Evolutionary conservation across 73 alveolate genomes (phyloP).

Genomic region (Paramecium caudatum): DNA sequence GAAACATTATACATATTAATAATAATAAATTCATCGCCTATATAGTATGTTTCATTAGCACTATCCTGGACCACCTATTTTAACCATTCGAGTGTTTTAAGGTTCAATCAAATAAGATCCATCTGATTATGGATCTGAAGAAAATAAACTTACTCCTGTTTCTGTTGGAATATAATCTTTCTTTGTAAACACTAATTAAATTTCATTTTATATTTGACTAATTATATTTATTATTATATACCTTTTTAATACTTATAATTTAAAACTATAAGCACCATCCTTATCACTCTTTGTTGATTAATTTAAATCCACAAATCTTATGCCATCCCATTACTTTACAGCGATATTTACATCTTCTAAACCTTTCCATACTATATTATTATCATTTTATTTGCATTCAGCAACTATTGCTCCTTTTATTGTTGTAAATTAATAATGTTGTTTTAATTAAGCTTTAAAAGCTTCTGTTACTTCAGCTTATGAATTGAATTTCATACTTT

Average conservation of each 20-base stretch:
- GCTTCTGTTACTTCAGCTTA: slow-evolving; percentile 10
- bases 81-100: slow-evolving; percentile 3
- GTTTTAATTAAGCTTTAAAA: neutral
- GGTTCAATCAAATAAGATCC: neutral
- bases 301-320: neutral
- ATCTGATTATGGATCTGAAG: slow-evolving; percentile 34
- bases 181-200: neutral
- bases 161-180: neutral
- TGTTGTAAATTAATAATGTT: slow-evolving; percentile 10
- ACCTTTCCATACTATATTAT: neutral
- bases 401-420: slow-evolving; percentile 4
- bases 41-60: too few relatives aligned
- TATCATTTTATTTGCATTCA: neutral
- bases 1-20: too few relatives aligned
- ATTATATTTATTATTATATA: neutral
- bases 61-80: too few relatives aligned
- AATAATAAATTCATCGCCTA: too few relatives aligned
- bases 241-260: slow-evolving; percentile 1
- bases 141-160: neutral
- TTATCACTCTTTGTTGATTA: slow-evolving; percentile 38
- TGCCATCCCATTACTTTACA: slow-evolving; percentile 44
- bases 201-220: slow-evolving; percentile 41
- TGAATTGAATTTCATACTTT: neutral
- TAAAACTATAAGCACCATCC: slow-evolving; percentile 1
- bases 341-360: slow-evolving; percentile 17